phyloP scores from a whole-genome alignment of 1,284 basidiomycete species.

The Meripilus lineatus region DNA sequence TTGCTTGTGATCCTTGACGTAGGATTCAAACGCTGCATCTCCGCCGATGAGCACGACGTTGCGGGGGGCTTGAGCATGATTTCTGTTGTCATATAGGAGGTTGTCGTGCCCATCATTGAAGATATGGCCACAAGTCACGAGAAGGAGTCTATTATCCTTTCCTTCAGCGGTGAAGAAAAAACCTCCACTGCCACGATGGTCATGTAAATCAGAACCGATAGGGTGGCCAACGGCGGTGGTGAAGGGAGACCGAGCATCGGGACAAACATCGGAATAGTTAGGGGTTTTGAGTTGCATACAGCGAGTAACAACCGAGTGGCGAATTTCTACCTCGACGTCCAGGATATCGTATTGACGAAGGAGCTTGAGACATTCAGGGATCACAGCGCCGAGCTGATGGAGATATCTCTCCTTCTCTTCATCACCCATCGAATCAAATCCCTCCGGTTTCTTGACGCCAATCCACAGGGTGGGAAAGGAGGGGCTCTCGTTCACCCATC shows the following conservation, averaged over 20 bases:
- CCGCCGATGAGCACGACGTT: not conserved
- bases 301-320: not conserved
- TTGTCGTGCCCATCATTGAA: not conserved
- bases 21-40: not conserved
- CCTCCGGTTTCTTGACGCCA: not conserved
- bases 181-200: not conserved
- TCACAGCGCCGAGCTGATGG: no score
- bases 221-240: not conserved
- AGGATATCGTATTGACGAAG: not conserved
- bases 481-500: not conserved
- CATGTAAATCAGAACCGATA: not conserved
- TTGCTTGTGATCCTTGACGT: not conserved
- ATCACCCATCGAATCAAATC: no score
- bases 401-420: no score
- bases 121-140: constrained; percentile 3
- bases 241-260: not conserved
- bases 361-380: not conserved
- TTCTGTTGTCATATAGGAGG: not conserved
- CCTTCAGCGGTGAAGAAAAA: not conserved
- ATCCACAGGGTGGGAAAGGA: not conserved
- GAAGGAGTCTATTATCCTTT: constrained; percentile 1
- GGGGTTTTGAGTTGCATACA: no score
- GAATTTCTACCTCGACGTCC: constrained; percentile 1
- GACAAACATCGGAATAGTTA: not conserved
- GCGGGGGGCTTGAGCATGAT: not conserved